Evolutionary conservation across 257 asterid species (phyloP).

Genomic region (Przewalskia tangutica): DNA sequence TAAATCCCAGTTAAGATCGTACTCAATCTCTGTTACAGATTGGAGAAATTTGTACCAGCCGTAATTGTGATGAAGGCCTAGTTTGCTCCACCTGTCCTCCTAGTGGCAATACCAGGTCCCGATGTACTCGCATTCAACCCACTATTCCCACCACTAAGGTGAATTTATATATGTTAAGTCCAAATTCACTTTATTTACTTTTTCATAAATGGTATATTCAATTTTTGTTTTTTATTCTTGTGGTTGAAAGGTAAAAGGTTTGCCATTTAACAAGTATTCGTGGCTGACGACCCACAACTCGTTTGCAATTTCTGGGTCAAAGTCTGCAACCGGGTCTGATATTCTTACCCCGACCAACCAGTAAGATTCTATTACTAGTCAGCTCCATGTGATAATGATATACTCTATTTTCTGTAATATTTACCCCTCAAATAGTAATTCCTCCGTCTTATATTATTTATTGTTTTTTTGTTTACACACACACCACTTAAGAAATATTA

Average conservation of each 20-base stretch:
- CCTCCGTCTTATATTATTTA: no score
- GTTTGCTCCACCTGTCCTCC: slow-evolving; percentile 51
- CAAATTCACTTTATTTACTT: background rate
- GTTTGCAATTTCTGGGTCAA: slow-evolving; percentile 46
- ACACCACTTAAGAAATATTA: no score
- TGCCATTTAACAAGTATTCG: slow-evolving; percentile 63
- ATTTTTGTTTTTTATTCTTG: background rate
- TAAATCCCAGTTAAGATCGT: background rate
- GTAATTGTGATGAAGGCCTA: slow-evolving; percentile 51
- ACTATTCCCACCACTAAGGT: slow-evolving; percentile 54
- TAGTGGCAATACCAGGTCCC: slow-evolving; percentile 64
- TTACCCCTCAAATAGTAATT: background rate
- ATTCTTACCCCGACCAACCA: slow-evolving; percentile 73
- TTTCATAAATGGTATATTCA: background rate
- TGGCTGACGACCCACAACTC: slow-evolving; percentile 90
- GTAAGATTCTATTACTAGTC: slow-evolving; percentile 57
- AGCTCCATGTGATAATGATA: slow-evolving; percentile 48
- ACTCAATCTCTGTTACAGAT: slow-evolving; percentile 19
- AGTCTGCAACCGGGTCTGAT: slow-evolving; percentile 45
- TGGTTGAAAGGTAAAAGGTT: slow-evolving; percentile 32
- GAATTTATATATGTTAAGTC: background rate
- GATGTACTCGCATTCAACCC: slow-evolving; percentile 67
- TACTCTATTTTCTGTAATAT: background rate
- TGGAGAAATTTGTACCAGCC: slow-evolving; percentile 58
- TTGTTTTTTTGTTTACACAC: no score